A percentile compares a stretch with the other conserved stretches of the same genome.
phyloP scores from a whole-genome alignment of 73 alveolate species.

The Paramecium caudatum region DNA sequence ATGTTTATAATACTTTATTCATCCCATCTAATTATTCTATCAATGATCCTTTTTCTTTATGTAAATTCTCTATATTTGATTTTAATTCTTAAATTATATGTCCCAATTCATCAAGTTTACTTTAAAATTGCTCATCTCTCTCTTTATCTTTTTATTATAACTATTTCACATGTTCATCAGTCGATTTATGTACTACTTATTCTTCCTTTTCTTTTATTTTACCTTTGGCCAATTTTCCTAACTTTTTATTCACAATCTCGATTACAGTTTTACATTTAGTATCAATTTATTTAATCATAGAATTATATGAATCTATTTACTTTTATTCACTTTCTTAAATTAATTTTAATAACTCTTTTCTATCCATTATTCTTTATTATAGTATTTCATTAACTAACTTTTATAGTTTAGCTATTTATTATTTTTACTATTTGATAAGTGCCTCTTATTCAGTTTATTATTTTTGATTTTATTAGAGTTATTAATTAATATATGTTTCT shows the following conservation, averaged over 20 bases:
- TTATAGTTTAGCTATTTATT: constrained; percentile 10
- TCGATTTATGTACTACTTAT: constrained; percentile 1
- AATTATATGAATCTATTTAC: background rate
- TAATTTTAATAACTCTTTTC: constrained; percentile 8
- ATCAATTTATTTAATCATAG: background rate
- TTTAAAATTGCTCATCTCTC: constrained; percentile 47
- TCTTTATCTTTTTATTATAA: constrained; percentile 20
- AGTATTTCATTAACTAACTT: constrained; percentile 25
- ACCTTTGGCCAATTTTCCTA: background rate
- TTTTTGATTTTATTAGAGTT: background rate
- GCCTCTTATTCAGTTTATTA: constrained; percentile 21
- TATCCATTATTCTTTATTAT: constrained; percentile 10
- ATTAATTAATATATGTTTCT: background rate
- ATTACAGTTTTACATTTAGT: background rate
- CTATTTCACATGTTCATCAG: background rate
- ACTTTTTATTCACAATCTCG: constrained; percentile 1
- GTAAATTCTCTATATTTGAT: constrained; percentile 31
- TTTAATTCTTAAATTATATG: constrained; percentile 26
- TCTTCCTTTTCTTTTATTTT: background rate
- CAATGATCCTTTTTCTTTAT: constrained; percentile 49
- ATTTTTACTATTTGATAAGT: background rate
- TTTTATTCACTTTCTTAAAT: background rate
- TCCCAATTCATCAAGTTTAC: background rate
- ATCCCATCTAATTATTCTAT: constrained; percentile 30
- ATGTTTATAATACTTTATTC: constrained; percentile 24